phyloP scores from a whole-genome alignment of 2,329 filamentous ascomycete genomes.

The Albifimbria verrucaria region DNA sequence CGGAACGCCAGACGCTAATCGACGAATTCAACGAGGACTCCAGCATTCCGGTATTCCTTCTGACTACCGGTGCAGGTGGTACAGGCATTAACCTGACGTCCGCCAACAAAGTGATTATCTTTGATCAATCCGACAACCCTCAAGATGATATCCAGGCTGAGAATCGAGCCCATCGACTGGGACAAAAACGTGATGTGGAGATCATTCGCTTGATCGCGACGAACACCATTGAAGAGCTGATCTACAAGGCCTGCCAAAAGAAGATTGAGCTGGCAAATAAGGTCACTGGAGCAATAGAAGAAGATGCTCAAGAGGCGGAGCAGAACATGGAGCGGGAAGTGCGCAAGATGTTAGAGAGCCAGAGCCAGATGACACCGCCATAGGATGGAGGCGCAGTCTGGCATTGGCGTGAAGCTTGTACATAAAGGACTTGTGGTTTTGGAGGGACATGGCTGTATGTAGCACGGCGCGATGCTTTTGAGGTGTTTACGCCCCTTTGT shows the following conservation, averaged over 20 bases:
- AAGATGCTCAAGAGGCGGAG: constrained; percentile 23
- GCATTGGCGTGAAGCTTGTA: neutral
- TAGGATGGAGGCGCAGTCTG: constrained; percentile 19
- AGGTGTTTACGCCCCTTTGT: no score
- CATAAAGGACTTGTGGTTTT: neutral
- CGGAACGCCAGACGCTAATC: constrained; percentile 81
- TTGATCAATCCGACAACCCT: constrained; percentile 95
- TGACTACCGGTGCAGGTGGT: constrained; percentile 92
- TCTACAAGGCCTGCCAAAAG: constrained; percentile 84
- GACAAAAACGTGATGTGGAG: constrained; percentile 86
- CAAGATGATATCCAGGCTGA: constrained; percentile 98
- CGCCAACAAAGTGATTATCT: constrained; percentile 97
- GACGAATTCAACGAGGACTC: constrained; percentile 77
- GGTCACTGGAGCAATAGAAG: constrained; percentile 41
- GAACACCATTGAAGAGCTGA: constrained; percentile 87
- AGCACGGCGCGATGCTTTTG: no score
- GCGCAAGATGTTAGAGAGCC: constrained; percentile 38
- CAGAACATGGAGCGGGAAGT: constrained; percentile 42
- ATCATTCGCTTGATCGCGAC: constrained; percentile 80
- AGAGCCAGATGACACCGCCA: constrained; percentile 34
- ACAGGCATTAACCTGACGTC: constrained; percentile 94
- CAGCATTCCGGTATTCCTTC: constrained; percentile 82
- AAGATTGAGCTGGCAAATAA: constrained; percentile 82
- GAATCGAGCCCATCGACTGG: constrained; percentile 92
- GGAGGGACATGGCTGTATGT: neutral